Conservation (phyloP, 805 yeast genomes). For the Pichia membranifaciens region DNA sequence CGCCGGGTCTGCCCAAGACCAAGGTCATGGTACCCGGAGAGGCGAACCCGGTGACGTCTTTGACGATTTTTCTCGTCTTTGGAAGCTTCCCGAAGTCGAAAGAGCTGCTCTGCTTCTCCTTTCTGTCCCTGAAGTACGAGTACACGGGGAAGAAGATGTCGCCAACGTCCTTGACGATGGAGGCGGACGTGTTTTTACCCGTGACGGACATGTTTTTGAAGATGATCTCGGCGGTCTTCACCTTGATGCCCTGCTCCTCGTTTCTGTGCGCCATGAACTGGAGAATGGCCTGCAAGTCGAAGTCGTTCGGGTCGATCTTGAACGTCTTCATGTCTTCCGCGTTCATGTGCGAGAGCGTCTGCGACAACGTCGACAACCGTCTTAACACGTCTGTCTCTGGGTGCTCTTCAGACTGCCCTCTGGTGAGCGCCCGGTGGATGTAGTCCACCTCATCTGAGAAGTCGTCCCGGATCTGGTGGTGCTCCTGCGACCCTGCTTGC, state of each 20-base stretch:
- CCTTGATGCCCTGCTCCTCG: conserved; percentile 41
- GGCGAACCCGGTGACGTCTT: conserved; percentile 19
- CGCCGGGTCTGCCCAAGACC: conserved; percentile 55
- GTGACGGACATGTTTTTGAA: conserved; percentile 36
- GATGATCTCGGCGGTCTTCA: conserved; percentile 36
- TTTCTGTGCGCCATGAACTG: conserved; percentile 34
- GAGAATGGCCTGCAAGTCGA: conserved; percentile 36
- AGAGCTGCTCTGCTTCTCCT: conserved; percentile 23
- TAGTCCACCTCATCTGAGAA: not conserved
- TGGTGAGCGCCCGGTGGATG: conserved; percentile 2
- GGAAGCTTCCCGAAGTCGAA: conserved; percentile 15
- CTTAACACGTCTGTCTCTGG: conserved; percentile 6
- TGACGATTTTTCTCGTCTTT: conserved; percentile 20
- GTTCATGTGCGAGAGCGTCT: conserved; percentile 11
- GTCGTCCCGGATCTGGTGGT: not conserved
- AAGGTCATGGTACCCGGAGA: conserved; percentile 51
- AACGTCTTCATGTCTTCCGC: conserved; percentile 15
- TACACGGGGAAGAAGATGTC: conserved; percentile 37
- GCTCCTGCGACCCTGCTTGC: no score
- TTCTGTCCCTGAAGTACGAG: conserved; percentile 8
- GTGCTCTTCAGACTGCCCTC: not conserved
- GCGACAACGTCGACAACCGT: conserved; percentile 10
- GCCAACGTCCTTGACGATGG: conserved; percentile 39
- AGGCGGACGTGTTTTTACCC: conserved; percentile 44
- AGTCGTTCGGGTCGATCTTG: conserved; percentile 25